Evolutionary conservation across 2,329 filamentous ascomycete species (phyloP).

Genomic region (Scytalidium lignicola): DNA sequence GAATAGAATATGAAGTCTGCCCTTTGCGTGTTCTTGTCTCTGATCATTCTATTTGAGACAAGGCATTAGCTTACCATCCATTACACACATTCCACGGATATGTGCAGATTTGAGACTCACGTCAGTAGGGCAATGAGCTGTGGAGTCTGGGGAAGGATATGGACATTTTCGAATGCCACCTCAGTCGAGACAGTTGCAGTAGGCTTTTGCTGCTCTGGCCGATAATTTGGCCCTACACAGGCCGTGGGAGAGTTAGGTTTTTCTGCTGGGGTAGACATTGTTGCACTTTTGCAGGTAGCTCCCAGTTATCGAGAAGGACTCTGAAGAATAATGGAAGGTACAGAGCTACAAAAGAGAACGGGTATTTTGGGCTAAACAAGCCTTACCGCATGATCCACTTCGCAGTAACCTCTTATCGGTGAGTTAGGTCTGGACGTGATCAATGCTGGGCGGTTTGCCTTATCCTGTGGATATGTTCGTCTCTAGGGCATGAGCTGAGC

Average conservation of each 20-base stretch:
- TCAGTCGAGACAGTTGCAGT: slow-evolving; percentile 83
- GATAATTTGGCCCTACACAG: slow-evolving; percentile 76
- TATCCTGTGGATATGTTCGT: not conserved
- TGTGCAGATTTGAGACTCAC: slow-evolving; percentile 52
- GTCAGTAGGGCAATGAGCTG: slow-evolving; percentile 96
- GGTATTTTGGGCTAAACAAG: not conserved
- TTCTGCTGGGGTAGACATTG: slow-evolving; percentile 20
- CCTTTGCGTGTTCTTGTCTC: slow-evolving; percentile 81
- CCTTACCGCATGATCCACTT: not conserved
- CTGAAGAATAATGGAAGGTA: not conserved
- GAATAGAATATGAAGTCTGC: slow-evolving; percentile 99
- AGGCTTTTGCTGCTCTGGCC: slow-evolving; percentile 70
- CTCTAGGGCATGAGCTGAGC: not conserved
- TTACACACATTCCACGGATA: slow-evolving; percentile 4
- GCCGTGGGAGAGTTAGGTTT: slow-evolving; percentile 45
- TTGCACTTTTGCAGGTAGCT: slow-evolving; percentile 1
- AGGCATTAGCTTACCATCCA: slow-evolving; percentile 1
- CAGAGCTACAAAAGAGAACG: not conserved
- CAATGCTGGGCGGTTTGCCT: not conserved
- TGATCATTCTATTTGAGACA: slow-evolving; percentile 71
- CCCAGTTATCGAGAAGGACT: not conserved
- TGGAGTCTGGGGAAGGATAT: slow-evolving; percentile 85
- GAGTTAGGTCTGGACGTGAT: not conserved
- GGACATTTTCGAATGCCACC: slow-evolving; percentile 79
- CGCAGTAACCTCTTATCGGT: not conserved